These are phyloP conservation scores for Spongospora subterranea DNA, from an alignment of 208 protist genomes.

Conservation along the genomic window DNA sequence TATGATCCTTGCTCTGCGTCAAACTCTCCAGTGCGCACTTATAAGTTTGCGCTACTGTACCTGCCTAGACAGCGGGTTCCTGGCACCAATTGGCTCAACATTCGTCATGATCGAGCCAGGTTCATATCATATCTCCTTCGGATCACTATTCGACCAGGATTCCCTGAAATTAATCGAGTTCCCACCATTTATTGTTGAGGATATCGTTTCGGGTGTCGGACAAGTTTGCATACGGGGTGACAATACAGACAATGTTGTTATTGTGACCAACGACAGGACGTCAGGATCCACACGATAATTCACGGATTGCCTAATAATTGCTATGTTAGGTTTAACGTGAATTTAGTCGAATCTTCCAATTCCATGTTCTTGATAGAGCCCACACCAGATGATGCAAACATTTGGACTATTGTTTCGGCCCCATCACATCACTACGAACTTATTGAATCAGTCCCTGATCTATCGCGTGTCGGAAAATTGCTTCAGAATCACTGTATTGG, in stretches of 20 bases:
- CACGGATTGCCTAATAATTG: neutral
- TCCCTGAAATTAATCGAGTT: conserved; percentile 41
- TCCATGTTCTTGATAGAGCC: neutral
- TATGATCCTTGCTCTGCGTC: too few species aligned
- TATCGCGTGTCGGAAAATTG: neutral
- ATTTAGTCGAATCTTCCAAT: conserved; percentile 29
- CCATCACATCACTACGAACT: neutral
- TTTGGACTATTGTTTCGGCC: neutral
- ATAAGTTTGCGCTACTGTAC: neutral
- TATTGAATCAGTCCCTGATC: conserved; percentile 1
- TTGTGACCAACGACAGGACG: neutral
- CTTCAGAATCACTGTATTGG: neutral
- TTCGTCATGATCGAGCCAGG: neutral
- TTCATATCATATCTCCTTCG: neutral
- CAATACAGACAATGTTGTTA: conserved; percentile 25
- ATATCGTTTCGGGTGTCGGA: neutral
- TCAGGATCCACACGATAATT: neutral
- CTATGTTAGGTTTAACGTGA: neutral
- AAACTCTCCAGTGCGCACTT: neutral
- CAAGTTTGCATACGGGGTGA: neutral
- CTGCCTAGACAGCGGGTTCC: neutral
- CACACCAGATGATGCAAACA: neutral
- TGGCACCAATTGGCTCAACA: too few species aligned
- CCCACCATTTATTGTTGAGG: neutral
- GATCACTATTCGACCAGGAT: neutral